phyloP scores from a whole-genome alignment of 441 rosid genomes.

The Bocquillonia castaneifolia region DNA sequence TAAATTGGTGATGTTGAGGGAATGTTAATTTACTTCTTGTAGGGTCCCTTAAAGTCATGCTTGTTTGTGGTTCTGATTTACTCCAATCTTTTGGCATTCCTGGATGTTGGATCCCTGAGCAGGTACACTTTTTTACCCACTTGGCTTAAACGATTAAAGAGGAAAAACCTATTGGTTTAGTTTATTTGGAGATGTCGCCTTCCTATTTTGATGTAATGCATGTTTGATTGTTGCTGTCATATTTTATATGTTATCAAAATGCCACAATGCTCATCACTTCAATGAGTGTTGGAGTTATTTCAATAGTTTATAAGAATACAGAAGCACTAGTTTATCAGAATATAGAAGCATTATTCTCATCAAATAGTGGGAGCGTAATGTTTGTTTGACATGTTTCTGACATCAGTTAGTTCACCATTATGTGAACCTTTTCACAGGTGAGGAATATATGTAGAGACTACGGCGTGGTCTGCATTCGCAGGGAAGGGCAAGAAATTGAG shows the following conservation, averaged over 20 bases:
- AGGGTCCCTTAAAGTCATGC: constrained; percentile 74
- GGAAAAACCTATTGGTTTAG: neutral
- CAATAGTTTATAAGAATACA: too few species aligned
- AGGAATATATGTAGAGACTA: constrained; percentile 58
- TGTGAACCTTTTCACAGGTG: constrained; percentile 35
- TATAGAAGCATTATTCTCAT: neutral
- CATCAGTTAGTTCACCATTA: neutral
- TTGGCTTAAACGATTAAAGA: neutral
- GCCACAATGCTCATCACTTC: neutral
- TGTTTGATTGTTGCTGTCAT: neutral
- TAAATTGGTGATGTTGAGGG: neutral
- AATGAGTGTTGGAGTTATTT: neutral
- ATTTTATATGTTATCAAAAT: neutral
- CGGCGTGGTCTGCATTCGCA: constrained; percentile 76
- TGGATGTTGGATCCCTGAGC: constrained; percentile 81
- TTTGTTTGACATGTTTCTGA: too few species aligned
- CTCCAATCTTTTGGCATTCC: constrained; percentile 71
- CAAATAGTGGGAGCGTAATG: too few species aligned
- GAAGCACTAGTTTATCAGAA: too few species aligned
- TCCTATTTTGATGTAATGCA: neutral
- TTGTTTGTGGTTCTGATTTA: constrained; percentile 90
- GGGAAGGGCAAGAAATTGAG: constrained; percentile 73
- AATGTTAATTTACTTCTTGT: constrained; percentile 16
- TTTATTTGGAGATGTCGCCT: too few species aligned
- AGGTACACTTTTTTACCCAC: constrained; percentile 34